These are phyloP conservation scores for Mycena filopes DNA, from an alignment of 768 basidiomycete genomes.

Conservation along the genomic window DNA sequence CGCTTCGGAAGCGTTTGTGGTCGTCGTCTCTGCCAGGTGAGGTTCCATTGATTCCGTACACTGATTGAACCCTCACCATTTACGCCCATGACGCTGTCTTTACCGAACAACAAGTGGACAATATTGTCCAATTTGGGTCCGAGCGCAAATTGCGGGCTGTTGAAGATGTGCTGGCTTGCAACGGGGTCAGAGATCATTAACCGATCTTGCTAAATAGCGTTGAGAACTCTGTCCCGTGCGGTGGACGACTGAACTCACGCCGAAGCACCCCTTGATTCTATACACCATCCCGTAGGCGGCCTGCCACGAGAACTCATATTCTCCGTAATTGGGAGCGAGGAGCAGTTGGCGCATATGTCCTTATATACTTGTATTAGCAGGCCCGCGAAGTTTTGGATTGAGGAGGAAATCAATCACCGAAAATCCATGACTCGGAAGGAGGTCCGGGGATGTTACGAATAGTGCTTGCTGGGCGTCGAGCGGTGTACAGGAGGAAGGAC, in stretches of 20 bases:
- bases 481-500: too few relatives aligned
- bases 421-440: too few relatives aligned
- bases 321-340: constrained; percentile 2
- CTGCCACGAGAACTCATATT: constrained; percentile 23
- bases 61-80: neutral
- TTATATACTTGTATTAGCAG: too few relatives aligned
- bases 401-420: too few relatives aligned
- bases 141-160: neutral
- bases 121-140: neutral
- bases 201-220: constrained; percentile 3
- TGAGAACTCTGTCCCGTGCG: neutral
- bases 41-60: neutral
- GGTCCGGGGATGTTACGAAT: too few relatives aligned
- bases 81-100: neutral
- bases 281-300: constrained; percentile 16
- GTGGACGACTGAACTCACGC: neutral
- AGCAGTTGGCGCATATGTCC: constrained; percentile 21
- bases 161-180: constrained; percentile 6
- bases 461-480: too few relatives aligned
- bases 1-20: constrained; percentile 8
- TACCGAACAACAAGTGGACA: neutral
- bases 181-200: constrained; percentile 21
- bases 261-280: constrained; percentile 18
- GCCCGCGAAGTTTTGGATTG: too few relatives aligned
- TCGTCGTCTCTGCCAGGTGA: neutral